Evolutionary conservation across 331 rosid species (phyloP).

Genomic region (Spiraea crenata): DNA sequence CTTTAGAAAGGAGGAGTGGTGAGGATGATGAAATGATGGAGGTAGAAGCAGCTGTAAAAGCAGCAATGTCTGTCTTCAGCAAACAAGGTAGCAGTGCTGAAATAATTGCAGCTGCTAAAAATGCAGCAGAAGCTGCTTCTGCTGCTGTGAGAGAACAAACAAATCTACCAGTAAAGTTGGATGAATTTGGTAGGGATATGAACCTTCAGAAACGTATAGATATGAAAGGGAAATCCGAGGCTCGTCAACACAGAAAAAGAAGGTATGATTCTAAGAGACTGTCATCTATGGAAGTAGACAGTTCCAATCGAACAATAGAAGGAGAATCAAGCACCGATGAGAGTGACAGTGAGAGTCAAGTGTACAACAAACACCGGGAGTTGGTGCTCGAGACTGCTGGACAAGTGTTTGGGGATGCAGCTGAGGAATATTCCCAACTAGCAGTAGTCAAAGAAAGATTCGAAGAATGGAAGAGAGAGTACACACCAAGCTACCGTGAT

Average conservation of each 20-base stretch:
- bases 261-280: conserved; percentile 45
- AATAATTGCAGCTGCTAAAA: conserved; percentile 55
- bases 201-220: conserved; percentile 84
- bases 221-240: conserved; percentile 62
- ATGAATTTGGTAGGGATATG: conserved; percentile 90
- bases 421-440: conserved; percentile 80
- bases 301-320: conserved; percentile 55
- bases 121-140: conserved; percentile 82
- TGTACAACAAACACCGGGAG: conserved; percentile 59
- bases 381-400: conserved; percentile 76
- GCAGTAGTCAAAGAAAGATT: conserved; percentile 70
- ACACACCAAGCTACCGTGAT: conserved; percentile 64
- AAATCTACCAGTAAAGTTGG: conserved; percentile 69
- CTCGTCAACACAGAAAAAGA: conserved; percentile 51
- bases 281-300: conserved; percentile 59
- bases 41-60: conserved; percentile 85
- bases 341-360: conserved; percentile 82
- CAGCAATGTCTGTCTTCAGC: conserved; percentile 65
- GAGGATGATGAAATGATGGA: conserved; percentile 79
- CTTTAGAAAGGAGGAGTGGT: conserved; percentile 62
- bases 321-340: conserved; percentile 98
- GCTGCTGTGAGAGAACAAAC: conserved; percentile 61
- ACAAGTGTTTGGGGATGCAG: conserved; percentile 82
- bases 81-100: conserved; percentile 63
- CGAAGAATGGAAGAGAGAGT: conserved; percentile 86